phyloP scores from a whole-genome alignment of 2,329 filamentous ascomycete species.

The Fusarium sp. region DNA sequence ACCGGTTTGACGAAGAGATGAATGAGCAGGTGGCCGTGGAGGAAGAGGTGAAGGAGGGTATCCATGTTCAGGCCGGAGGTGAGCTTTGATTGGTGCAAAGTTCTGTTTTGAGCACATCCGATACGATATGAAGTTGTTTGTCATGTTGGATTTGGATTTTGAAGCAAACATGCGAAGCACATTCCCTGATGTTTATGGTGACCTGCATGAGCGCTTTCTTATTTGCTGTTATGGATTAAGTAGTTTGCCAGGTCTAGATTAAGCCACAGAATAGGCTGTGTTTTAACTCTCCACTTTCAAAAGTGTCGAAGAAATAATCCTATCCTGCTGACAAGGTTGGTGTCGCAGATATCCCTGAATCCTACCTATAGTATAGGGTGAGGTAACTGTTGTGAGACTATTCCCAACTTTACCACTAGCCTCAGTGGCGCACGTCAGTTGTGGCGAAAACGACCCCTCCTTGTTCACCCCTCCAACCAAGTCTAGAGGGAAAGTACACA shows the following conservation, averaged over 20 bases:
- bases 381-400: neutral
- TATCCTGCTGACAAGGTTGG: no score
- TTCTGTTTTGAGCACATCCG: neutral
- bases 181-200: neutral
- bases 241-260: no score
- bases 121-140: neutral
- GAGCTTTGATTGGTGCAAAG: conserved; percentile 26
- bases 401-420: conserved; percentile 9
- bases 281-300: no score
- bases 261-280: no score
- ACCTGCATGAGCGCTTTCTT: neutral
- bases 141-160: neutral
- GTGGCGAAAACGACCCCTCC: conserved; percentile 40
- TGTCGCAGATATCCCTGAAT: neutral
- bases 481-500: conserved; percentile 32
- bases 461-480: conserved; percentile 43
- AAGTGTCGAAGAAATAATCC: no score
- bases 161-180: neutral
- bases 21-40: conserved; percentile 1
- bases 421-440: conserved; percentile 28
- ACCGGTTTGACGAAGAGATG: neutral
- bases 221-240: neutral
- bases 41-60: conserved; percentile 10
- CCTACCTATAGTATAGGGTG: neutral
- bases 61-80: conserved; percentile 18